Evolutionary conservation across 192 early-diverging fungal genomes (phyloP).

Genomic region (Tieghemiomyces parasiticus): DNA sequence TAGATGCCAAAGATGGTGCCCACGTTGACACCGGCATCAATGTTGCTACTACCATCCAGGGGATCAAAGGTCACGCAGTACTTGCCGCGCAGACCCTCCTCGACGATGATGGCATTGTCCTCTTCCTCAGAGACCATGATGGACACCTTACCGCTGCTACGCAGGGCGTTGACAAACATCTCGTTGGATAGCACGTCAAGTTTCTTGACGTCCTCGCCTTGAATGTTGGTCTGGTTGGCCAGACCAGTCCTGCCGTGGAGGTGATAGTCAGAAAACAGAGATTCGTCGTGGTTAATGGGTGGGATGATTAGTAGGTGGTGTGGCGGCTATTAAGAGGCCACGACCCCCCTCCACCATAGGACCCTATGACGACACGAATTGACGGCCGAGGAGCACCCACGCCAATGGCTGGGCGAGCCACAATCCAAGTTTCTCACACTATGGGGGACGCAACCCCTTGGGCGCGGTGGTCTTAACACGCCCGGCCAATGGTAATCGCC

Average conservation of each 20-base stretch:
- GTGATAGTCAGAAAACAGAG: too few species aligned
- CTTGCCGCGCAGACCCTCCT: conserved; percentile 59
- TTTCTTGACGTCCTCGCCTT: conserved; percentile 93
- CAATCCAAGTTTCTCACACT: too few species aligned
- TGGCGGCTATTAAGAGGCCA: too few species aligned
- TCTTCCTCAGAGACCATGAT: conserved; percentile 95
- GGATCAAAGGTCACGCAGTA: conserved; percentile 98
- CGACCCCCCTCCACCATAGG: too few species aligned
- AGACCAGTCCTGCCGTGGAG: conserved; percentile 75
- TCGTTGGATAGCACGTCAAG: conserved; percentile 94
- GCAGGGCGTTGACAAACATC: conserved; percentile 92
- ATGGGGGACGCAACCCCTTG: too few species aligned
- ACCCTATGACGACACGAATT: too few species aligned
- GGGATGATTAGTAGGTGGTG: too few species aligned
- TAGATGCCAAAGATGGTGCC: conserved; percentile 99
- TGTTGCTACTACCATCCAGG: conserved; percentile 93
- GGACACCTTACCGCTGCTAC: conserved; percentile 75
- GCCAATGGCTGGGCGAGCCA: too few species aligned
- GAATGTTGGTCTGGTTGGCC: conserved; percentile 76
- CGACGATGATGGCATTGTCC: conserved; percentile 83
- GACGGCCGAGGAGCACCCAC: too few species aligned
- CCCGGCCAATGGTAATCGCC: too few species aligned
- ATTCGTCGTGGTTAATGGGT: too few species aligned
- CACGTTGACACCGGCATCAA: conserved; percentile 95
- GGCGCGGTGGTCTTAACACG: too few species aligned